Base-by-base conservation (phyloP, 164 flowering plant genomes). In the Vitis rupestris region DNA sequence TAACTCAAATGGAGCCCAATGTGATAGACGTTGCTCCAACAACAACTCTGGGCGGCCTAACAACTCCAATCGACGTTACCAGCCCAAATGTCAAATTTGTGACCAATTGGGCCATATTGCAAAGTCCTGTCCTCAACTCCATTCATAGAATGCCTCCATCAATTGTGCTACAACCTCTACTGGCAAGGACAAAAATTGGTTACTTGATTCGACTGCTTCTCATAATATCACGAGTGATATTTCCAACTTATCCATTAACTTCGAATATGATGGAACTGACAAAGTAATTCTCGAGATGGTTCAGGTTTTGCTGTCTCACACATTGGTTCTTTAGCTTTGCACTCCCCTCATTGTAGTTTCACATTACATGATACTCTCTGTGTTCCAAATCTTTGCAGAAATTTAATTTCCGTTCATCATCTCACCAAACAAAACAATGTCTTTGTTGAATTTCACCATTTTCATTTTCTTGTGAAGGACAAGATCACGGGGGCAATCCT, bases 261-360 rank as follows among this genome's bases (percentile, higher is more conserved):
- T n/a, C 14, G 65, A 60, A n/a, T 69, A 69, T 52, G 30, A 60
- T 8, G 72, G 65, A 15, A 29, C 58, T 9, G 51, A 60, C 12
- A 10, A 69, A 23, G 65, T 69, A 1, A 19, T 19, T 19, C 5
- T 69, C 37, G 51, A 59, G 58, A 61, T 69, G 72, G 72, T 3
- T 48, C 54, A 19, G 1, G 65, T 50, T 60, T 61, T 30, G 12
- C 1, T 1, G 31, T 61, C 48, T 15, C 65, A 27, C 65, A 69
- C 30, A 69, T 51, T 61, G 72, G 72, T 15, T 50, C 27, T 15
- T 60, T 31, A 11, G 8, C 13, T 23, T 31, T 61, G 23, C 19
- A 50, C 16, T 16, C 57, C 0, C n/a, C 51, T 51, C 8, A 16
- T 9, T 37, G 62, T 19, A 16, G 16, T 11, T 57, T 67, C 58